Evolutionary conservation across 2,329 filamentous ascomycete species (phyloP), one percentile per base, ranked within the genome.

Genomic region (Metarhizium anisopliae): DNA sequence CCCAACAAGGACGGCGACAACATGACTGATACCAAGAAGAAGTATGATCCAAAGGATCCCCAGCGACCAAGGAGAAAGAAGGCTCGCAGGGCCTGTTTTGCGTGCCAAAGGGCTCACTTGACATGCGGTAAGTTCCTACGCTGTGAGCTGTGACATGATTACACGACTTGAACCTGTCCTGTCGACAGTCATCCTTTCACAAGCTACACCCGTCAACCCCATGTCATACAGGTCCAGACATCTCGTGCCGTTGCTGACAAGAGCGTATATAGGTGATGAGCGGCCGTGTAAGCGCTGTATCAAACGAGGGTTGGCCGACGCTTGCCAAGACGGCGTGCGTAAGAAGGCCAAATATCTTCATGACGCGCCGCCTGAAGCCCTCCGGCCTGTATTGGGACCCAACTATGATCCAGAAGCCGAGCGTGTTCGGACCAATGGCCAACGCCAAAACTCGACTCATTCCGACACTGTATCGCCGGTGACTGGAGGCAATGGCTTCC

Each of bases 321-420:
- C 84, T 59, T 99, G 94, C 67, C 91, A 96, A 70, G 94, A 99
- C 68, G 94, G 94, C 54, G 91, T 97, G 53, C 87, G 94, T 60
- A 99, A 99, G 74, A 99, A 97, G 79, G 94, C 94, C 53, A 99
- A 99, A 72, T 99, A 99, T 71, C 87, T 99, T 56, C 92, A 97
- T 67, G 94, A 97, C 78, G 91, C 93, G 30, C 92, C 93, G 40
- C 84, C 90, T 53, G 91, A 95, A 69, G 91, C 91, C 50, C 78
- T 96, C 59, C 82, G 93, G 67, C 90, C 92, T n/a, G 90, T 94
- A 47, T 80, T 94, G 51, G 85, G 86, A 5, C 83, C 85, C 35
- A 84, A 80, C 59, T 87, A 83, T 64, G 89, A 87, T 65, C 81
- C 80, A 66, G 77, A 70, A 70, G 73, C 72, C 63, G 69, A 75